These are phyloP conservation scores for Davidsoniella australis DNA, from an alignment of 2,329 filamentous ascomycete species.

Conservation along the genomic window DNA sequence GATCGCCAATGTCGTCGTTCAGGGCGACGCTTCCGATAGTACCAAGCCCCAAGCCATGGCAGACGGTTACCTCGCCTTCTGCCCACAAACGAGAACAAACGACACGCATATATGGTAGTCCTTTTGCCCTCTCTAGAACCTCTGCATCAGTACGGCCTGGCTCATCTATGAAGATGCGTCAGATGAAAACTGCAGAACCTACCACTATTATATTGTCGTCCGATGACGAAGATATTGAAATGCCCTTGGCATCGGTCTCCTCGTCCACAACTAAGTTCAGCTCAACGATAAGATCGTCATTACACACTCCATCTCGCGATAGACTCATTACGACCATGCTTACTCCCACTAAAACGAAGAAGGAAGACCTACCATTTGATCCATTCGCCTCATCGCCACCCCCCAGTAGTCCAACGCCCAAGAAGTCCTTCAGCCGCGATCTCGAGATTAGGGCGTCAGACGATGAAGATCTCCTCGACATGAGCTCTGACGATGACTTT, in stretches of 20 bases:
- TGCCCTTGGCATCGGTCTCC: not conserved
- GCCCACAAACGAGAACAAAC: no score
- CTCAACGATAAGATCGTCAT: not conserved
- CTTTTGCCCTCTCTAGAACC: no score
- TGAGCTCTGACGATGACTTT: conserved; percentile 40
- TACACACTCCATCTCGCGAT: not conserved
- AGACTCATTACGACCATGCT: not conserved
- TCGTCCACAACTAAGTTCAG: not conserved
- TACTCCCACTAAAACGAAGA: not conserved
- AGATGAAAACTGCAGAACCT: not conserved
- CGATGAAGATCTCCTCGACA: conserved; percentile 43
- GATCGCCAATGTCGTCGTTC: conserved; percentile 1
- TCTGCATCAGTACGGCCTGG: no score
- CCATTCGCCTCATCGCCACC: conserved; percentile 6
- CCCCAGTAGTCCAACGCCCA: not conserved
- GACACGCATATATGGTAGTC: no score
- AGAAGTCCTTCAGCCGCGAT: conserved; percentile 25
- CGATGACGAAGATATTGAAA: not conserved
- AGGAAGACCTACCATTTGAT: not conserved
- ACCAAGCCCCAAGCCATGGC: conserved; percentile 1
- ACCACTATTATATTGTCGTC: not conserved
- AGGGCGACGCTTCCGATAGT: conserved; percentile 7
- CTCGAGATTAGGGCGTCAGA: conserved; percentile 53
- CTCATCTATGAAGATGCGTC: not conserved
- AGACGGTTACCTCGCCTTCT: not conserved